Evolutionary conservation across 164 flowering plant species (phyloP), one percentile per base, ranked within the genome.

Genomic region (Macadamia integrifolia): DNA sequence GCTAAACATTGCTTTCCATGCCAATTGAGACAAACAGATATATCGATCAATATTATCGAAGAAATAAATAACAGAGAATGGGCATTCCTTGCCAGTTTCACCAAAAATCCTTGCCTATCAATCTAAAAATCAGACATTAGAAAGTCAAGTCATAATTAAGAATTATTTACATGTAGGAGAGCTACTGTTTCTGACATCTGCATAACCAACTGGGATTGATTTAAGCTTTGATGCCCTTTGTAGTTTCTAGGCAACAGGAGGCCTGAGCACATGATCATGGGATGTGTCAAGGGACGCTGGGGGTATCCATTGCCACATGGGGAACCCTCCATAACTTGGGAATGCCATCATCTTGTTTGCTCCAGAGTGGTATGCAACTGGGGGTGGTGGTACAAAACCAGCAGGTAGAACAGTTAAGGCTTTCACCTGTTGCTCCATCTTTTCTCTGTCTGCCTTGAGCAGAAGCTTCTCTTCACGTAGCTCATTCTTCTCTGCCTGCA

Each of bases 231-330:
- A 14, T 32, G 4, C 2, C 14, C 64, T 35, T 35, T 35, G 40
- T 35, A 68, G 61, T 32, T 28, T 44, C 69, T 83, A 91, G 18
- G 97, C 97, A 11, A 88, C 94, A 50, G 94, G 97, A 28, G 92
- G 90, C 85, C 93, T 80, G 71, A 81, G 89, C 67, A 82, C 84
- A 69, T 84, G 91, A 82, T 91, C 97, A 65, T 71, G 83, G 42
- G 94, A 85, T 63, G 88, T 86, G 69, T 91, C 94, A 43, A 76
- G 75, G 0, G 76, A 29, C 30, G 88, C 72, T 59, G 85, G 87
- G 14, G 89, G 91, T 28, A 88, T 65, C 76, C 82, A 88, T 32
- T 85, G 97, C 89, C 88, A 91, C 92, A 88, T 87, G 6, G 97
- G 93, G 15, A 79, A 66, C 49, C 80, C 74, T 15, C 97, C 77